Conservation (phyloP, 2,329 filamentous ascomycete species). For the Escovopsis sp. region DNA sequence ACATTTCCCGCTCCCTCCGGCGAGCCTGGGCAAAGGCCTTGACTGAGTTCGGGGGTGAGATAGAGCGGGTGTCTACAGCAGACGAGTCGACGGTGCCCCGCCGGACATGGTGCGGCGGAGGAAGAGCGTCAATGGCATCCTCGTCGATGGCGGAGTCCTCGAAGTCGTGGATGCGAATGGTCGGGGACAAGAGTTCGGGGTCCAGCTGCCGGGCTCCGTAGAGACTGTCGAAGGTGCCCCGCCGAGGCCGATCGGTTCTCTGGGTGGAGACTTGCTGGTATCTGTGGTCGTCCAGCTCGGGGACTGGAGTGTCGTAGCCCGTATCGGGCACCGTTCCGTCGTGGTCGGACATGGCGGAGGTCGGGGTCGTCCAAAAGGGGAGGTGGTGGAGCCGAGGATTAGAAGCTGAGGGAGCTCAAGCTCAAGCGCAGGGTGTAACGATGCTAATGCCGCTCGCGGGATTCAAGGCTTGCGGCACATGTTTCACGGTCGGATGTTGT, state of each 20-base stretch:
- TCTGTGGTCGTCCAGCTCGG: conserved; percentile 79
- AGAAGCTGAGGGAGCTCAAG: neutral
- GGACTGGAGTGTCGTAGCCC: conserved; percentile 59
- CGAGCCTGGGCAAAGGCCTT: conserved; percentile 91
- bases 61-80: conserved; percentile 45
- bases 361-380: neutral
- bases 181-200: conserved; percentile 20
- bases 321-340: conserved; percentile 45
- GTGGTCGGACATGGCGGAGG: conserved; percentile 48
- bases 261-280: conserved; percentile 47
- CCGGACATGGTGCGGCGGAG: conserved; percentile 29
- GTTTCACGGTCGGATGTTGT: conserved; percentile 6
- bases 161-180: conserved; percentile 58
- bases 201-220: conserved; percentile 37
- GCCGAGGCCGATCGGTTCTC: conserved; percentile 44
- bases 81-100: conserved; percentile 43
- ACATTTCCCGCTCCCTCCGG: conserved; percentile 63
- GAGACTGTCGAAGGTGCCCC: conserved; percentile 62
- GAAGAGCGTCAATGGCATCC: conserved; percentile 47
- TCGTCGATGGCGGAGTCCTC: conserved; percentile 68
- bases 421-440: conserved; percentile 1
- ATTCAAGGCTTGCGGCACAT: conserved; percentile 21
- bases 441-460: conserved; percentile 8
- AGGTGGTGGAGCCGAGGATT: conserved; percentile 4
- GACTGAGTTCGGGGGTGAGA: conserved; percentile 89